These are phyloP conservation scores for Yamadazyma olivae DNA, from an alignment of 805 yeast genomes.

Conservation along the genomic window DNA sequence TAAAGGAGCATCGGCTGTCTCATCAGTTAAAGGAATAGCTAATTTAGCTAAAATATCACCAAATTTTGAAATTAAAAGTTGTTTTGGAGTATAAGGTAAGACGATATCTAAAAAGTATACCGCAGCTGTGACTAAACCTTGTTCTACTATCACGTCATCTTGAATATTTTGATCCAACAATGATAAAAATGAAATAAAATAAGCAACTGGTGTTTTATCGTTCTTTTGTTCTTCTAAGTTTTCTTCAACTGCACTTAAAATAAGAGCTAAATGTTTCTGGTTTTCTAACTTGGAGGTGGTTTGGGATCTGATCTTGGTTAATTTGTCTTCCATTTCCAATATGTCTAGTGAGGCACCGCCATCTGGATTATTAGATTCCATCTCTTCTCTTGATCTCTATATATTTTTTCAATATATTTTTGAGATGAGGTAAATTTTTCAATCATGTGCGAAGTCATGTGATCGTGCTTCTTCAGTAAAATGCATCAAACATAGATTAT, in stretches of 20 bases:
- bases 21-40: slow-evolving; percentile 74
- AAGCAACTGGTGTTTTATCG: slow-evolving; percentile 68
- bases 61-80: slow-evolving; percentile 70
- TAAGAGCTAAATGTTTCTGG: slow-evolving; percentile 80
- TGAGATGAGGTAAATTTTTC: slow-evolving; percentile 13
- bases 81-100: slow-evolving; percentile 68
- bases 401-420: not conserved
- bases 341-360: slow-evolving; percentile 32
- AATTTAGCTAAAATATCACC: slow-evolving; percentile 73
- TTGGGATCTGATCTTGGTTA: slow-evolving; percentile 69
- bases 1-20: slow-evolving; percentile 73
- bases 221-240: slow-evolving; percentile 67
- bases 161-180: slow-evolving; percentile 69
- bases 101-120: slow-evolving; percentile 80
- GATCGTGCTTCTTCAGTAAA: too few relatives aligned
- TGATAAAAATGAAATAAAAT: slow-evolving; percentile 80
- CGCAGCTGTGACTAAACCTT: slow-evolving; percentile 66
- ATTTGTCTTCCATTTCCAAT: slow-evolving; percentile 58
- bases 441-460: too few relatives aligned
- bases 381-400: not conserved
- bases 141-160: slow-evolving; percentile 52
- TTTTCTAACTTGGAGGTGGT: slow-evolving; percentile 76
- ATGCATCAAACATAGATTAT: too few relatives aligned
- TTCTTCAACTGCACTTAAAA: slow-evolving; percentile 87
- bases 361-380: slow-evolving; percentile 26